Evolutionary conservation across 2,329 filamentous ascomycete species (phyloP).

Genomic region (Macrophomina pseudophaseolina): DNA sequence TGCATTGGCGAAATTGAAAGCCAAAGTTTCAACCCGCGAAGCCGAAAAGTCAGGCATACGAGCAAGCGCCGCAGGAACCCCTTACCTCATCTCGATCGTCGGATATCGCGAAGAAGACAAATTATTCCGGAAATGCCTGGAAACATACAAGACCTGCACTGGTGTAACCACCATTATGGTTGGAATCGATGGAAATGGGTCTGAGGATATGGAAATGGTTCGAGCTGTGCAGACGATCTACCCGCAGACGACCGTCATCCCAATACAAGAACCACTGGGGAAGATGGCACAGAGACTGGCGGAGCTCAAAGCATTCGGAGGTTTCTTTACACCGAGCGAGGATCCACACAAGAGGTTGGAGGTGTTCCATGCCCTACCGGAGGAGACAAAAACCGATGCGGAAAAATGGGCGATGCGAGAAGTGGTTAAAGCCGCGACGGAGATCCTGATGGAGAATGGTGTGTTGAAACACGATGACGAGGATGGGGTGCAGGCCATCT

Average conservation of each 20-base stretch:
- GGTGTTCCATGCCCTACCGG: background rate
- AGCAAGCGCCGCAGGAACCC: background rate
- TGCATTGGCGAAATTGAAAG: background rate
- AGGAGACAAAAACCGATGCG: background rate
- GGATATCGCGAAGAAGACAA: slow-evolving; percentile 41
- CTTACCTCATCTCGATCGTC: slow-evolving; percentile 38
- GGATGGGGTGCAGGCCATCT: slow-evolving; percentile 32
- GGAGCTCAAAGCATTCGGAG: slow-evolving; percentile 30
- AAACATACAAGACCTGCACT: slow-evolving; percentile 36
- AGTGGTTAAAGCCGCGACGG: slow-evolving; percentile 4
- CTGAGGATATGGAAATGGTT: slow-evolving; percentile 39
- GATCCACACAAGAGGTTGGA: background rate
- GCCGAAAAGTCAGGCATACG: background rate
- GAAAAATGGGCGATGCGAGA: background rate
- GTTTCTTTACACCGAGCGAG: background rate
- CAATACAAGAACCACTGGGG: slow-evolving; percentile 36
- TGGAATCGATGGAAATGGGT: slow-evolving; percentile 38
- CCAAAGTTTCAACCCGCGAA: background rate
- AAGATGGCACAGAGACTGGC: slow-evolving; percentile 34
- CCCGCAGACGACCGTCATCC: slow-evolving; percentile 32
- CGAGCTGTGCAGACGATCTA: slow-evolving; percentile 36
- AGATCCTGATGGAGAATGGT: slow-evolving; percentile 31
- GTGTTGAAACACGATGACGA: slow-evolving; percentile 20
- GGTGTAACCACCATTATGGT: slow-evolving; percentile 36
- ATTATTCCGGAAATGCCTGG: slow-evolving; percentile 36